Percentiles rank a stretch among this genome's conserved stretches.
phyloP scores from a whole-genome alignment of 352 stramenopile species.

The Phytophthora vignae region DNA sequence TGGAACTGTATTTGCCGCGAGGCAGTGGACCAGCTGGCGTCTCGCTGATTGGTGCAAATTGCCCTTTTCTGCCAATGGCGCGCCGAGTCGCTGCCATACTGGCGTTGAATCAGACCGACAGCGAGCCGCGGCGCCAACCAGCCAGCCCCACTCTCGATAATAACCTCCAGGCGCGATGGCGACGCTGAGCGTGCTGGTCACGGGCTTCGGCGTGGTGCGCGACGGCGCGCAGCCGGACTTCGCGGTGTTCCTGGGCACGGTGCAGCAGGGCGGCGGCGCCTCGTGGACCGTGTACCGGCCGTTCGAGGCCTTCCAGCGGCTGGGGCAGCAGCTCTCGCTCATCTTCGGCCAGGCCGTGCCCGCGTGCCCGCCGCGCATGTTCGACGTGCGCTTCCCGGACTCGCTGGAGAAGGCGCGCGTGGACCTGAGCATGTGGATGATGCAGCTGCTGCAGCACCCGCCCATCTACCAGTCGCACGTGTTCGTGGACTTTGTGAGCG shows the following conservation, averaged over 20 bases:
- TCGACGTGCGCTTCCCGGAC: slow-evolving; percentile 72
- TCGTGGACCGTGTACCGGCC: slow-evolving; percentile 83
- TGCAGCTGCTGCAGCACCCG: slow-evolving; percentile 81
- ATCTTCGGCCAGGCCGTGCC: slow-evolving; percentile 77
- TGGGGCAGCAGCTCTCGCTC: slow-evolving; percentile 71
- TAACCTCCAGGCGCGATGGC: slow-evolving; percentile 44
- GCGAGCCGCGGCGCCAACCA: background rate
- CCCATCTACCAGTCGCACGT: slow-evolving; percentile 86
- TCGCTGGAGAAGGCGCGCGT: slow-evolving; percentile 76
- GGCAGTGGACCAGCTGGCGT: slow-evolving; percentile 17
- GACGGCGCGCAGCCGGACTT: slow-evolving; percentile 56
- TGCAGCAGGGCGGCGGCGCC: slow-evolving; percentile 71
- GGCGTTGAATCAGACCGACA: slow-evolving; percentile 26
- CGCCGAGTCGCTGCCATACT: background rate
- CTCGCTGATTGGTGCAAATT: slow-evolving; percentile 23
- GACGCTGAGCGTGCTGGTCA: slow-evolving; percentile 77
- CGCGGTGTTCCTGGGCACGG: slow-evolving; percentile 77
- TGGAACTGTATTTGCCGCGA: background rate
- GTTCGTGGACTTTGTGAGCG: slow-evolving; percentile 85
- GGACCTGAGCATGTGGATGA: slow-evolving; percentile 83
- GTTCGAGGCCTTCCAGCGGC: slow-evolving; percentile 79
- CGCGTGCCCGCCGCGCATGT: slow-evolving; percentile 57
- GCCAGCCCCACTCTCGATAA: slow-evolving; percentile 29
- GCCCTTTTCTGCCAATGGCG: slow-evolving; percentile 34
- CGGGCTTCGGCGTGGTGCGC: slow-evolving; percentile 75